A percentile compares a stretch with the other conserved stretches of the same genome.
Conservation (phyloP, 192 early-diverging fungal species). For the Coemansia sp. region DNA sequence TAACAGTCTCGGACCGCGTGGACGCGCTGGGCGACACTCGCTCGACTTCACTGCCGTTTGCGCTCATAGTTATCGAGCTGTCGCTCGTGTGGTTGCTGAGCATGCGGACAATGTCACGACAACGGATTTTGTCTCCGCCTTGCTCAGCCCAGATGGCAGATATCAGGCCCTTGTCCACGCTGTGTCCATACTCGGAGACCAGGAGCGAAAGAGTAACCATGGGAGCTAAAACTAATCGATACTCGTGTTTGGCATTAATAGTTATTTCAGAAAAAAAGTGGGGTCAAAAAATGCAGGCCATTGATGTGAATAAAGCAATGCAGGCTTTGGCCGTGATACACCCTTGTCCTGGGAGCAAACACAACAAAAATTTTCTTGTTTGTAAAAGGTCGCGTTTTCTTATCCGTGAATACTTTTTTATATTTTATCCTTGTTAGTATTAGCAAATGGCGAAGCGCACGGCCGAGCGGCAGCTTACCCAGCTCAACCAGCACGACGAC, state of each 20-base stretch:
- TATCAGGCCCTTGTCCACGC: conserved; percentile 42
- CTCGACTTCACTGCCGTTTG: conserved; percentile 5
- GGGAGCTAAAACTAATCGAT: too few relatives aligned
- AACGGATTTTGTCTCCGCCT: conserved; percentile 18
- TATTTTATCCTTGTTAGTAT: neutral
- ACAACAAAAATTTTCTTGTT: neutral
- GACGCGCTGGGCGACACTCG: conserved; percentile 16
- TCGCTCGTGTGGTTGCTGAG: conserved; percentile 25
- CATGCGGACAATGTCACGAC: conserved; percentile 45
- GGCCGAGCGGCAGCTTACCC: conserved; percentile 53
- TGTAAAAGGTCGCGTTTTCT: neutral
- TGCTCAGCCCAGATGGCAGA: conserved; percentile 46
- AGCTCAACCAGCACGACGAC: conserved; percentile 55
- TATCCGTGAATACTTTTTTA: neutral
- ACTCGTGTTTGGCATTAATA: too few relatives aligned
- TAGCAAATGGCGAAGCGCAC: conserved; percentile 47
- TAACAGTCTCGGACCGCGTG: neutral
- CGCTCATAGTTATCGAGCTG: neutral
- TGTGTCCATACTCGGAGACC: conserved; percentile 30
- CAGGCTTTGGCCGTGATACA: too few relatives aligned
- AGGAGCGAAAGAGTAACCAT: conserved; percentile 34
- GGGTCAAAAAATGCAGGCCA: neutral
- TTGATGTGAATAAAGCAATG: neutral
- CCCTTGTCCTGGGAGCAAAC: too few relatives aligned
- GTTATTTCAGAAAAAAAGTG: neutral